Base-by-base conservation (phyloP, 495 filamentous ascomycete genomes). In the Lophiostoma macrostomum region DNA sequence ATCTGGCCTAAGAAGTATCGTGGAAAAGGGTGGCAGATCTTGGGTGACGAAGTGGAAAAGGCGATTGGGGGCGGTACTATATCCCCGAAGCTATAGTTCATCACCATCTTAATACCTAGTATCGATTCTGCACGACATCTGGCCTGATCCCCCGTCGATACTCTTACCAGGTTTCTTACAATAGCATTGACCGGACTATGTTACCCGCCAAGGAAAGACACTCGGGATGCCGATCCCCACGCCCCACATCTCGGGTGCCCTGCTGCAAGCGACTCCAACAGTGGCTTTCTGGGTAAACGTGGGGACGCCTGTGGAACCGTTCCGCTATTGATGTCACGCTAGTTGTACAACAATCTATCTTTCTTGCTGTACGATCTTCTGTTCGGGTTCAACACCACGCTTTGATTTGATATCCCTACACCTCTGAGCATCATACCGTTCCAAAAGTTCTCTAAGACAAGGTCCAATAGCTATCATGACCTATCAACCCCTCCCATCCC, bases 1-100 rank as follows among this genome's bases (percentile, higher is more conserved):
- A 51, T 58, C 2, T 58, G 54, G 54, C 53, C 53, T 12, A 34
- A 71, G 61, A 63, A 63, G 20, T 82, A 81, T 61, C 59, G 69
- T 13, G 66, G 65, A 4, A 63, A 70, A 18, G 69, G 65, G 36
- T 74, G 71, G 73, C 69, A 71, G 54, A 50, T 64, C 27, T 13
- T 56, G 6, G 43, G 25, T n/a, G 50, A 43, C 10, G 25, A 49
- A 11, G 51, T 49, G 22, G 54, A 51, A 32, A 50, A 31, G 30
- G 54, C 46, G 14, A 36, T 58, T 1, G 54, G 54, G 3, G 54
- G 53, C 4, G 53, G 54, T 0, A 44, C 54, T n/a, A 58, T 58
- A n/a, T 28, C 54, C 22, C 54, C 54, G 3, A 58, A 58, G 35
- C 34, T 46, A 23, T 44, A 58, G 31, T 24, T 19, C 8, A 45